Conservation (phyloP, 2,329 filamentous ascomycete genomes). For the Pseudocercospora fijiensis region DNA sequence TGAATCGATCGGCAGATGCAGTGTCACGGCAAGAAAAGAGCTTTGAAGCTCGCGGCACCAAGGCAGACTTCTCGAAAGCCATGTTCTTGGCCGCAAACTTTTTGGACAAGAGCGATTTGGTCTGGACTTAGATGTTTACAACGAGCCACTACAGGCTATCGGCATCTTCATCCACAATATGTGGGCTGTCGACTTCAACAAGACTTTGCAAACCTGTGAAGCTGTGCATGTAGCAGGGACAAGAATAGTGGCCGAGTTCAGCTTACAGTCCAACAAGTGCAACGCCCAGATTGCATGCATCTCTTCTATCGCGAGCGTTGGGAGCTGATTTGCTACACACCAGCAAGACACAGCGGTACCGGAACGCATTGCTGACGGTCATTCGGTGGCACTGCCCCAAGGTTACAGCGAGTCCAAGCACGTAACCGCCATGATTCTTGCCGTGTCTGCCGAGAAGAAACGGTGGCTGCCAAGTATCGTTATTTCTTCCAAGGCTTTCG, state of each 20-base stretch:
- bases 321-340: conserved; percentile 27
- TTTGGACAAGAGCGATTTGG: conserved; percentile 31
- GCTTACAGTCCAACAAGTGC: conserved; percentile 24
- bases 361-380: conserved; percentile 35
- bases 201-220: conserved; percentile 36
- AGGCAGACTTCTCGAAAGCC: conserved; percentile 31
- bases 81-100: conserved; percentile 32
- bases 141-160: conserved; percentile 25
- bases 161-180: conserved; percentile 41
- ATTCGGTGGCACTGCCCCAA: conserved; percentile 32
- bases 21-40: conserved; percentile 26
- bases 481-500: conserved; percentile 41
- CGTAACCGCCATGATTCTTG: conserved; percentile 38
- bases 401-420: conserved; percentile 45
- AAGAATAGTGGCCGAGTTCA: conserved; percentile 34
- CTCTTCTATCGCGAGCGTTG: conserved; percentile 41
- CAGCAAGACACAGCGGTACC: conserved; percentile 31
- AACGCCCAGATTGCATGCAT: conserved; percentile 41
- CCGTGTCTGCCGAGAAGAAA: conserved; percentile 32
- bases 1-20: conserved; percentile 34
- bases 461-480: conserved; percentile 48
- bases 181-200: conserved; percentile 44
- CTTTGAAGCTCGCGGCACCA: conserved; percentile 27
- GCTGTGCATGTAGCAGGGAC: conserved; percentile 35
- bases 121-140: conserved; percentile 28